Percentiles rank a stretch among this genome's conserved stretches.
Evolutionary conservation across 805 yeast species (phyloP).

Genomic region (Blastobotrys chiropterorum): DNA sequence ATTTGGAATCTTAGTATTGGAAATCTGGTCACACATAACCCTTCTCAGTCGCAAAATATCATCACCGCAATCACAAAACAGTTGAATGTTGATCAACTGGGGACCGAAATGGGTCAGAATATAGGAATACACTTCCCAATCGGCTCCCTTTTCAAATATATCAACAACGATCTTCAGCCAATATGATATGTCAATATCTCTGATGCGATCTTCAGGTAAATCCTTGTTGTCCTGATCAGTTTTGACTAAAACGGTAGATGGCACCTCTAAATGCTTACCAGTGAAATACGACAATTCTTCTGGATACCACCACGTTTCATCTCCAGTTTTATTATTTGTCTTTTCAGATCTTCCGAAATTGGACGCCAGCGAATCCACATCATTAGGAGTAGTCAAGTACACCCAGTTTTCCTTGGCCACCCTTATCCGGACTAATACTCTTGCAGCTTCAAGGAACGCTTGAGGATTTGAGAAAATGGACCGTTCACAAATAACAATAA

Average conservation of each 20-base stretch:
- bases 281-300: conserved; percentile 49
- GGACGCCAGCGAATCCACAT: conserved; percentile 61
- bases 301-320: conserved; percentile 52
- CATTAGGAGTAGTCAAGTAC: conserved; percentile 47
- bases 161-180: conserved; percentile 49
- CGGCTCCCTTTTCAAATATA: conserved; percentile 46
- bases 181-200: conserved; percentile 38
- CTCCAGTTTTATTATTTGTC: conserved; percentile 19
- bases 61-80: conserved; percentile 42
- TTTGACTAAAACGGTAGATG: conserved; percentile 24
- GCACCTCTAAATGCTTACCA: conserved; percentile 36
- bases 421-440: conserved; percentile 51
- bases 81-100: conserved; percentile 52
- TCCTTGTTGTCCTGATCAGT: neutral
- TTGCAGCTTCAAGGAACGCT: conserved; percentile 39
- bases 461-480: conserved; percentile 16
- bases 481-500: conserved; percentile 20
- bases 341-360: conserved; percentile 45
- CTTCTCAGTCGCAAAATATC: conserved; percentile 39
- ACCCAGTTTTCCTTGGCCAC: conserved; percentile 40
- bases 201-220: conserved; percentile 14
- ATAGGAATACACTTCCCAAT: conserved; percentile 69
- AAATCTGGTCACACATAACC: conserved; percentile 53
- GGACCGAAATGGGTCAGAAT: conserved; percentile 63
- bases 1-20: conserved; percentile 38